A percentile compares a stretch with the other conserved stretches of the same genome.
Evolutionary conservation across 768 basidiomycete species (phyloP).

Genomic region (Rhodocollybia butyracea): DNA sequence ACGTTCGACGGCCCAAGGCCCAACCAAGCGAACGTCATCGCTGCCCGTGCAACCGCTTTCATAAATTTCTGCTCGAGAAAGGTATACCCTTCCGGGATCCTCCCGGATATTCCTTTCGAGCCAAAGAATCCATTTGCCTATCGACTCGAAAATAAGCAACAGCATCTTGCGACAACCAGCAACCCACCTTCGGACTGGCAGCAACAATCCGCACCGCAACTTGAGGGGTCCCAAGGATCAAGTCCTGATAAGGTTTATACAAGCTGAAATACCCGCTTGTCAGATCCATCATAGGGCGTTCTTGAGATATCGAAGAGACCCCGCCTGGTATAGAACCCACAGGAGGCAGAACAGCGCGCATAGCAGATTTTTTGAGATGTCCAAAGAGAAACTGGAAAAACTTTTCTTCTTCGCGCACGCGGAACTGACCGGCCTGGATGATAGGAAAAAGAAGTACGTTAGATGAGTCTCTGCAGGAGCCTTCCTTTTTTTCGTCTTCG

Average conservation of each 20-base stretch:
- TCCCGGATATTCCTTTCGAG: slow-evolving; percentile 84
- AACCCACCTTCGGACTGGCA: slow-evolving; percentile 75
- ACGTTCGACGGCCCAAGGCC: slow-evolving; percentile 44
- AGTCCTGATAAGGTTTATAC: slow-evolving; percentile 72
- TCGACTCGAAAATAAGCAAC: neutral
- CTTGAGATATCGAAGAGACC: neutral
- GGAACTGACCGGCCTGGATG: slow-evolving; percentile 87
- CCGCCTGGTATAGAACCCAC: neutral
- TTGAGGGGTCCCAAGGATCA: slow-evolving; percentile 56
- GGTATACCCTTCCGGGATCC: slow-evolving; percentile 96
- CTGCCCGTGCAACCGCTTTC: slow-evolving; percentile 51
- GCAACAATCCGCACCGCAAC: slow-evolving; percentile 72
- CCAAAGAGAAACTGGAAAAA: slow-evolving; percentile 55
- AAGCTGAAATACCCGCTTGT: slow-evolving; percentile 97
- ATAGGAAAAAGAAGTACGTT: slow-evolving; percentile 69
- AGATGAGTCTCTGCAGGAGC: neutral
- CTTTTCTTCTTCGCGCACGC: slow-evolving; percentile 82
- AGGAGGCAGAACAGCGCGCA: slow-evolving; percentile 6
- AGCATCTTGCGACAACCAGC: neutral
- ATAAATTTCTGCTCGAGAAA: slow-evolving; percentile 83
- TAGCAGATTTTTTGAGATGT: slow-evolving; percentile 26
- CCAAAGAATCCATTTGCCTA: slow-evolving; percentile 97
- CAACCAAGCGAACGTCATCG: slow-evolving; percentile 32
- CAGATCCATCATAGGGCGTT: slow-evolving; percentile 62
- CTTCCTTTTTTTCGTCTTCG: neutral